These are phyloP conservation scores for Hamigera avellanea DNA, from an alignment of 495 filamentous ascomycete genomes.

Conservation along the genomic window DNA sequence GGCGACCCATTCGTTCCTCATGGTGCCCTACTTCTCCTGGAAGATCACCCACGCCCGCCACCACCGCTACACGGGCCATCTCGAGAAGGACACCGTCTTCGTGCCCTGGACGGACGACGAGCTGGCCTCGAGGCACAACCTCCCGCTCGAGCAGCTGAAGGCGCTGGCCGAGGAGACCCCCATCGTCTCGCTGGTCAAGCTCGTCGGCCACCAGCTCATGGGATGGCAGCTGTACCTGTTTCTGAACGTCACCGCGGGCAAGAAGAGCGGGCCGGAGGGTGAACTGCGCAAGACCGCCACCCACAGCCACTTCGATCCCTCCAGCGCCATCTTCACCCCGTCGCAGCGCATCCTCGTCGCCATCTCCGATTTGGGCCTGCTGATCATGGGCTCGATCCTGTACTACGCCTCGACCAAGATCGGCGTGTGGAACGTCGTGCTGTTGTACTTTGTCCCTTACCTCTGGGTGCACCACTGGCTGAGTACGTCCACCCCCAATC, in stretches of 20 bases:
- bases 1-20: conserved; percentile 50
- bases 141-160: conserved; percentile 22
- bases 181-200: conserved; percentile 32
- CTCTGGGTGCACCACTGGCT: conserved; percentile 54
- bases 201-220: conserved; percentile 41
- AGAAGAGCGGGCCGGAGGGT: conserved; percentile 30
- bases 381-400: conserved; percentile 30
- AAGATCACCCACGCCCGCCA: conserved; percentile 64
- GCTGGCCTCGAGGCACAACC: conserved; percentile 20
- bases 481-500: conserved; percentile 18
- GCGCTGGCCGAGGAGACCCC: conserved; percentile 47
- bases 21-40: conserved; percentile 69
- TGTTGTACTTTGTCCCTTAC: conserved; percentile 44
- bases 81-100: conserved; percentile 48
- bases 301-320: conserved; percentile 48
- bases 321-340: conserved; percentile 47
- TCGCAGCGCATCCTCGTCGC: conserved; percentile 44
- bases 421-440: conserved; percentile 36
- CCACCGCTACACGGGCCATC: conserved; percentile 52
- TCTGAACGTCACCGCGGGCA: conserved; percentile 41
- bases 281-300: conserved; percentile 33
- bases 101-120: conserved; percentile 38
- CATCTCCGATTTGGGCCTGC: conserved; percentile 47
- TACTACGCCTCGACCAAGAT: conserved; percentile 33
- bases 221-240: conserved; percentile 47